These are phyloP conservation scores for Sphenostylis stenocarpa DNA, from an alignment of 306 rosid genomes.

Conservation along the genomic window DNA sequence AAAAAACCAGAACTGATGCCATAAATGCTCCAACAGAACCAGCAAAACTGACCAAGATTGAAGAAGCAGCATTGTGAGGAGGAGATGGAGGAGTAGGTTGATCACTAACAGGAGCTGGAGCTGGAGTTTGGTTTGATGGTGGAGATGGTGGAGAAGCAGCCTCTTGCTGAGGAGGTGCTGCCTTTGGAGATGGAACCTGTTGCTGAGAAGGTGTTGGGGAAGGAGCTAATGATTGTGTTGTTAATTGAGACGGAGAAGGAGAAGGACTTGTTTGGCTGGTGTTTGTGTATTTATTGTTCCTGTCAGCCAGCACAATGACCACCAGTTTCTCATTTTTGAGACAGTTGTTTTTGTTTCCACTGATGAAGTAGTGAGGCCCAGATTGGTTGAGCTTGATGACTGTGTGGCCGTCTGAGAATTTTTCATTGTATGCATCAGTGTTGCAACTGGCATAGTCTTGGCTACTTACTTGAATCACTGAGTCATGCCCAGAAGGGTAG, in stretches of 20 bases:
- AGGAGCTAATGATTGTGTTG: constrained; percentile 28
- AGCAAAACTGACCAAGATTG: constrained; percentile 44
- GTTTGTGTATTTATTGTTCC: constrained; percentile 44
- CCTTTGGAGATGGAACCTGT: constrained; percentile 16
- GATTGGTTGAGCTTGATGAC: constrained; percentile 50
- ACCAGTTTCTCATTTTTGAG: constrained; percentile 73
- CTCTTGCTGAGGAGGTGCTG: constrained; percentile 39
- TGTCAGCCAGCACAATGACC: constrained; percentile 67
- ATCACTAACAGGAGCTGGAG: constrained; percentile 52
- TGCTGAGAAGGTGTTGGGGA: constrained; percentile 26
- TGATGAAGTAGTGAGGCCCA: constrained; percentile 71
- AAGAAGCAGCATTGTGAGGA: constrained; percentile 57
- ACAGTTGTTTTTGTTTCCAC: constrained; percentile 80
- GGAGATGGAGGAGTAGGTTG: constrained; percentile 46
- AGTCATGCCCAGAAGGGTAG: constrained; percentile 72
- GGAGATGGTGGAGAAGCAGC: constrained; percentile 48
- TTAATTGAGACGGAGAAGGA: constrained; percentile 36
- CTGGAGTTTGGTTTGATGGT: constrained; percentile 45
- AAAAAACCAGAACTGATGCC: constrained; percentile 51
- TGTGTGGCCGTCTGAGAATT: constrained; percentile 78
- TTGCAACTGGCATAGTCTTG: constrained; percentile 73
- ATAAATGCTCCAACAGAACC: constrained; percentile 68
- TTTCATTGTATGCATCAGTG: constrained; percentile 40
- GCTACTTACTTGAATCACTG: constrained; percentile 64
- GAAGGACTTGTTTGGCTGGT: constrained; percentile 48